phyloP scores from a whole-genome alignment of 2,329 filamentous ascomycete species.

The Alternaria arborescens region DNA sequence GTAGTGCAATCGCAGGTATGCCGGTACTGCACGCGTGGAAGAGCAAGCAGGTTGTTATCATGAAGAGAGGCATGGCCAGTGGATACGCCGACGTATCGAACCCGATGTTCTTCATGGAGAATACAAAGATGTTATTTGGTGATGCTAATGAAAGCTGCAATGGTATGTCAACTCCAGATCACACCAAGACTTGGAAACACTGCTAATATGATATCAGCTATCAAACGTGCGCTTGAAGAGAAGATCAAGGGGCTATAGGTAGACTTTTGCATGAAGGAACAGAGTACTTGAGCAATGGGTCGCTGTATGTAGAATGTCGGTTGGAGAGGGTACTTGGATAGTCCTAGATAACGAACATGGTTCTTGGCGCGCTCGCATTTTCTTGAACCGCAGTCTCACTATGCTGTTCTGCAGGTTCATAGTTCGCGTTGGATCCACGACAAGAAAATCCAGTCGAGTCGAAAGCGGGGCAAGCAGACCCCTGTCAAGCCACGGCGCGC shows the following conservation, averaged over 20 bases:
- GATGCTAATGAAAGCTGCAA: constrained; percentile 87
- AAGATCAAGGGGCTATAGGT: constrained; percentile 42
- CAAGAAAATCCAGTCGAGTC: neutral
- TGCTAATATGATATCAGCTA: constrained; percentile 39
- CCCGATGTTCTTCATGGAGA: constrained; percentile 92
- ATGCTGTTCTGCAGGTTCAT: neutral
- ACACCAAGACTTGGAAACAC: neutral
- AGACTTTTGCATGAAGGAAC: neutral
- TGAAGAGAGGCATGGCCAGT: constrained; percentile 90
- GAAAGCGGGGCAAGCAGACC: constrained; percentile 8
- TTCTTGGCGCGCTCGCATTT: neutral
- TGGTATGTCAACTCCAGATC: constrained; percentile 50
- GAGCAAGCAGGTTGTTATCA: constrained; percentile 89
- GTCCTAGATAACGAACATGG: neutral
- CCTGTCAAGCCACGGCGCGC: constrained; percentile 15
- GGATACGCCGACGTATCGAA: constrained; percentile 93
- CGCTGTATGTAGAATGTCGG: neutral
- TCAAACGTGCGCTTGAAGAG: constrained; percentile 49
- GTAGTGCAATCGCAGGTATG: constrained; percentile 89
- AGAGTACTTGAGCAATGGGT: neutral
- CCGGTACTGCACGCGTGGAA: constrained; percentile 93
- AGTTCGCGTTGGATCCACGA: neutral
- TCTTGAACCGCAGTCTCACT: neutral
- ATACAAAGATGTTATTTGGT: constrained; percentile 90
- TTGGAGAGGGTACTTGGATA: neutral